Conservation (phyloP, 768 basidiomycete genomes). For the Suillus subluteus region DNA sequence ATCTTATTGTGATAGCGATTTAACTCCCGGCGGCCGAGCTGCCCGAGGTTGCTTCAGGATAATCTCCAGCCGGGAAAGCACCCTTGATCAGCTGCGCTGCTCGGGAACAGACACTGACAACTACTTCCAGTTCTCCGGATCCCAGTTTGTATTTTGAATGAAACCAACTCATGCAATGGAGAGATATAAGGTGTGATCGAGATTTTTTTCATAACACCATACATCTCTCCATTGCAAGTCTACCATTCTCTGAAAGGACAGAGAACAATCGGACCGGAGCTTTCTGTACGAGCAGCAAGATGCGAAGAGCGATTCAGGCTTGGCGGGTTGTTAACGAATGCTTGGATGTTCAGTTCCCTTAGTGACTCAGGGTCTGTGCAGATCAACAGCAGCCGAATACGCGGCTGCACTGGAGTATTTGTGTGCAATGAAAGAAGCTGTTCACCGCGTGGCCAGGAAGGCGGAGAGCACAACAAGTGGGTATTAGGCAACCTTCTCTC, state of each 20-base stretch:
- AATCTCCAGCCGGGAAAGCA: conserved; percentile 76
- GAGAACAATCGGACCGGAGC: conserved; percentile 60
- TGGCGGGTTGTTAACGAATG: conserved; percentile 80
- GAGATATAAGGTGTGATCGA: no score
- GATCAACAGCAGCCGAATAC: conserved; percentile 82
- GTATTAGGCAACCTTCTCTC: background rate
- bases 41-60: conserved; percentile 84
- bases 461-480: conserved; percentile 54
- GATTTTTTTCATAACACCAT: no score
- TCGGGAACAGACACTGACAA: conserved; percentile 72
- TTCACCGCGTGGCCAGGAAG: conserved; percentile 47
- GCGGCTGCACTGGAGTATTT: conserved; percentile 80
- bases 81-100: conserved; percentile 54
- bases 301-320: conserved; percentile 66
- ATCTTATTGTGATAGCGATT: conserved; percentile 92
- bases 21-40: conserved; percentile 69
- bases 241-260: conserved; percentile 78
- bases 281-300: conserved; percentile 68
- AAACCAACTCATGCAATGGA: conserved; percentile 79
- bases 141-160: conserved; percentile 78
- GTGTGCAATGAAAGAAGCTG: conserved; percentile 74
- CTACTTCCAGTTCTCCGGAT: conserved; percentile 75
- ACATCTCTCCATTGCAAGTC: conserved; percentile 50
- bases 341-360: conserved; percentile 71
- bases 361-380: conserved; percentile 64